These are phyloP conservation scores for Thelonectria discophora DNA, from an alignment of 2,329 filamentous ascomycete species.

Conservation along the genomic window DNA sequence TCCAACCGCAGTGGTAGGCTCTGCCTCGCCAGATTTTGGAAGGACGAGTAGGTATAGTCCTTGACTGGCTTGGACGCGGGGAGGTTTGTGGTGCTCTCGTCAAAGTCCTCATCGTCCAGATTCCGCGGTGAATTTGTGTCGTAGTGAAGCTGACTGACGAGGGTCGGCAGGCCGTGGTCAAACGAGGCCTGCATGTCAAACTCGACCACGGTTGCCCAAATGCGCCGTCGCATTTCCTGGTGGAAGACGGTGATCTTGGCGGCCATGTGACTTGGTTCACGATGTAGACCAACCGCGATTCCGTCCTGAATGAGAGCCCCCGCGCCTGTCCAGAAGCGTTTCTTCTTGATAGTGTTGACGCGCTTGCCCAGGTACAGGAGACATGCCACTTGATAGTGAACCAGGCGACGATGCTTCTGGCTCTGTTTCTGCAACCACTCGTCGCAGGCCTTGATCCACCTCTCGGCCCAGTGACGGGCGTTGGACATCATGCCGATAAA, in stretches of 20 bases:
- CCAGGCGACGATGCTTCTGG: constrained; percentile 67
- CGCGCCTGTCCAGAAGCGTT: constrained; percentile 68
- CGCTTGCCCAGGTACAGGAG: constrained; percentile 68
- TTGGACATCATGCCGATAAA: constrained; percentile 68
- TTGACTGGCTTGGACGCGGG: constrained; percentile 60
- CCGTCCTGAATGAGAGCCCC: constrained; percentile 66
- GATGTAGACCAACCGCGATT: constrained; percentile 67
- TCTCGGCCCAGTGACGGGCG: constrained; percentile 63
- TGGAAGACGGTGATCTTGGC: constrained; percentile 66
- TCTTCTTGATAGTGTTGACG: constrained; percentile 71
- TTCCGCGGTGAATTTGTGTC: constrained; percentile 65
- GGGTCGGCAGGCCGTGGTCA: constrained; percentile 66
- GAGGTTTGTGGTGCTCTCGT: constrained; percentile 60
- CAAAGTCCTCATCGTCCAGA: constrained; percentile 66
- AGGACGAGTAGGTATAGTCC: constrained; percentile 68
- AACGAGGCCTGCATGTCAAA: constrained; percentile 70
- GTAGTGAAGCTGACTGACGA: constrained; percentile 65
- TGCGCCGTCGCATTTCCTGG: constrained; percentile 68
- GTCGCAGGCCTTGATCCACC: constrained; percentile 65
- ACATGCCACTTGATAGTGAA: constrained; percentile 69
- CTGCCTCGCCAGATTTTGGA: constrained; percentile 65
- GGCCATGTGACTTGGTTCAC: constrained; percentile 64
- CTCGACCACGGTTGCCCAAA: constrained; percentile 70
- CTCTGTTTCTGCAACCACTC: constrained; percentile 64
- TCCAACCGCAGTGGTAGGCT: constrained; percentile 66